Percentiles rank a stretch among this genome's conserved stretches.
phyloP scores from a whole-genome alignment of 1,284 basidiomycete species.

The Pseudomicrostroma phylloplanum region DNA sequence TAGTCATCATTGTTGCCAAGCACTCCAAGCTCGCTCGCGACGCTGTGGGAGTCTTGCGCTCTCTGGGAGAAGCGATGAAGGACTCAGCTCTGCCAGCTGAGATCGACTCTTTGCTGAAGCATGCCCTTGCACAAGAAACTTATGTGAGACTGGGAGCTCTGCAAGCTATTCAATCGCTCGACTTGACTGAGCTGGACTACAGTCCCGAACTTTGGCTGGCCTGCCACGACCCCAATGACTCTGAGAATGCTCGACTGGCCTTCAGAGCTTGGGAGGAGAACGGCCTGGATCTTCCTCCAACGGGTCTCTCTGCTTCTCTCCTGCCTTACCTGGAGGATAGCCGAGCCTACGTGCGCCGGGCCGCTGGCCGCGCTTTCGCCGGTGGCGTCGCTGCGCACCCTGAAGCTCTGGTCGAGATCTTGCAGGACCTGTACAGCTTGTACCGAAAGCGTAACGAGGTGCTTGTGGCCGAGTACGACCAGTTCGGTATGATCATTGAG shows the following conservation, averaged over 20 bases:
- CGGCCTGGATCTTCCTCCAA: slow-evolving; percentile 73
- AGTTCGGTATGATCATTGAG: slow-evolving; percentile 79
- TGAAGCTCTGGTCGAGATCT: slow-evolving; percentile 59
- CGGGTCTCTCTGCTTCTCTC: slow-evolving; percentile 63
- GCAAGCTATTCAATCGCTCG: slow-evolving; percentile 87
- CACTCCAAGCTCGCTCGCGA: slow-evolving; percentile 81
- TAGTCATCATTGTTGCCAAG: slow-evolving; percentile 68
- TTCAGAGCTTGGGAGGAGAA: slow-evolving; percentile 90
- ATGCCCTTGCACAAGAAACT: slow-evolving; percentile 77
- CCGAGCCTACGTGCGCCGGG: slow-evolving; percentile 71
- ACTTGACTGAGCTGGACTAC: slow-evolving; percentile 82
- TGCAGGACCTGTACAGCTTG: slow-evolving; percentile 60
- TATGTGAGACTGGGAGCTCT: slow-evolving; percentile 82
- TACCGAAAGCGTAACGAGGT: slow-evolving; percentile 85
- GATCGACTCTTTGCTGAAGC: slow-evolving; percentile 61
- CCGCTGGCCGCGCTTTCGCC: slow-evolving; percentile 68
- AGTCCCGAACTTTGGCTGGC: slow-evolving; percentile 82
- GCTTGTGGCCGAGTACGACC: slow-evolving; percentile 58
- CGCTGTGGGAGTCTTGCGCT: slow-evolving; percentile 73
- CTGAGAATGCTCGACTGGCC: slow-evolving; percentile 80
- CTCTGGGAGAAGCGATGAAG: slow-evolving; percentile 75
- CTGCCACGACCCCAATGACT: slow-evolving; percentile 76
- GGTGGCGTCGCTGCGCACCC: slow-evolving; percentile 73
- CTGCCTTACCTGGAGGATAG: slow-evolving; percentile 70
- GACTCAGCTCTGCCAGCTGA: slow-evolving; percentile 63